These are phyloP conservation scores for Xylaria palmicola DNA, from an alignment of 495 filamentous ascomycete genomes.

Conservation along the genomic window DNA sequence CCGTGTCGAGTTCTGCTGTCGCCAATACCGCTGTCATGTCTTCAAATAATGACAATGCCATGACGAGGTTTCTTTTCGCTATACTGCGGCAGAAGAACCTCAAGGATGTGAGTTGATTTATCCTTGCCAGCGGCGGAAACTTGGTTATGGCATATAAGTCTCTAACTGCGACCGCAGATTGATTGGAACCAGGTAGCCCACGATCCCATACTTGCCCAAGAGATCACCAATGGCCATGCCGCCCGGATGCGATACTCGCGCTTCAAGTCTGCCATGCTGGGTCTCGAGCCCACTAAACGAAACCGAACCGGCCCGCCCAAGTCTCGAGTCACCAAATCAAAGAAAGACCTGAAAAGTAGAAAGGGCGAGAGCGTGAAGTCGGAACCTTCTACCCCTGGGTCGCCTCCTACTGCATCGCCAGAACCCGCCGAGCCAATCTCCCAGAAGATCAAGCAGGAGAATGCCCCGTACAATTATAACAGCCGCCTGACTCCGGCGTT, in stretches of 20 bases:
- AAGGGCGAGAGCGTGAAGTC: constrained; percentile 30
- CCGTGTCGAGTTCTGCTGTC: constrained; percentile 8
- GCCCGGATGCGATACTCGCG: constrained; percentile 79
- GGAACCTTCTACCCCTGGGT: constrained; percentile 19
- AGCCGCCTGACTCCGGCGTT: constrained; percentile 24
- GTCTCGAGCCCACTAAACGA: constrained; percentile 39
- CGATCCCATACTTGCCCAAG: constrained; percentile 47
- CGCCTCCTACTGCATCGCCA: constrained; percentile 8
- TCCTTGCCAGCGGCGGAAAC: neutral
- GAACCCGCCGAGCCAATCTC: constrained; percentile 12
- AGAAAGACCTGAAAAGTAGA: constrained; percentile 36
- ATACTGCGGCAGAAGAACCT: constrained; percentile 75
- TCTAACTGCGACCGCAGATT: constrained; percentile 48
- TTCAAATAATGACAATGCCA: constrained; percentile 49
- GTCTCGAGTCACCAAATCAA: constrained; percentile 39
- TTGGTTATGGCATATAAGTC: neutral
- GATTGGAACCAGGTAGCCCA: constrained; percentile 71
- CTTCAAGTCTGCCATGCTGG: constrained; percentile 51
- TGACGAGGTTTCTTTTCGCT: constrained; percentile 67
- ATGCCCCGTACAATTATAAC: constrained; percentile 18
- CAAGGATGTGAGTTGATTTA: constrained; percentile 57
- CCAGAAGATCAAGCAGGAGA: constrained; percentile 40
- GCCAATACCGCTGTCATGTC: constrained; percentile 36
- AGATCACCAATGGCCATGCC: constrained; percentile 77
- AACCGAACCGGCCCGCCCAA: constrained; percentile 39